Conservation (phyloP, 129 eudicot genomes). For the Chrysanthemum lavandulifolium region DNA sequence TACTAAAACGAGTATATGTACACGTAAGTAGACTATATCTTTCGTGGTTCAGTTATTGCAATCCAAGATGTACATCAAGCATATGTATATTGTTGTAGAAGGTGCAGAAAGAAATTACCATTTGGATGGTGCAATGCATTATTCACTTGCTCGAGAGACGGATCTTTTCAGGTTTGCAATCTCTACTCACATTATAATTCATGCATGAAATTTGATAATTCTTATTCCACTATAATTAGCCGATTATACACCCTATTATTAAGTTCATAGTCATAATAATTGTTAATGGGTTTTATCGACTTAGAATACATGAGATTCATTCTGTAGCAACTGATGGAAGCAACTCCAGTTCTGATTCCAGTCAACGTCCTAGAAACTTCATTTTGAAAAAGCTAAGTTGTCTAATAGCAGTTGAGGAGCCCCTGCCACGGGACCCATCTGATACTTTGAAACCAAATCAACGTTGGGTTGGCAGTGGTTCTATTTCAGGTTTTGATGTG, state of each 20-base stretch:
- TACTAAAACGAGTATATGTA: no score
- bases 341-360: constrained; percentile 42
- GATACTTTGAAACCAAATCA: constrained; percentile 26
- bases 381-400: constrained; percentile 56
- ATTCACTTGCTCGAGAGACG: constrained; percentile 70
- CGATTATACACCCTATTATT: not conserved
- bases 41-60: constrained; percentile 34
- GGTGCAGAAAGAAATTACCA: constrained; percentile 52
- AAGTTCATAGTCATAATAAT: no score
- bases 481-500: constrained; percentile 74
- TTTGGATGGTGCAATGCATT: constrained; percentile 57
- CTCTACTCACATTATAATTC: constrained; percentile 18
- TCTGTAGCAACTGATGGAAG: constrained; percentile 36
- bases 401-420: constrained; percentile 57
- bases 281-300: no score
- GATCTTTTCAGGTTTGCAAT: constrained; percentile 85
- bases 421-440: constrained; percentile 25
- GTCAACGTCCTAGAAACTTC: constrained; percentile 45
- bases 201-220: constrained; percentile 5
- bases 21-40: no score
- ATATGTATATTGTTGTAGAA: constrained; percentile 76
- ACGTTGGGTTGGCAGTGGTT: constrained; percentile 86
- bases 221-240: not conserved
- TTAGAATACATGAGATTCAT: constrained; percentile 22
- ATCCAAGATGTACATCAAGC: constrained; percentile 87